Base-by-base conservation (phyloP, 2,329 filamentous ascomycete species). In the Stachybotrys chartarum region DNA sequence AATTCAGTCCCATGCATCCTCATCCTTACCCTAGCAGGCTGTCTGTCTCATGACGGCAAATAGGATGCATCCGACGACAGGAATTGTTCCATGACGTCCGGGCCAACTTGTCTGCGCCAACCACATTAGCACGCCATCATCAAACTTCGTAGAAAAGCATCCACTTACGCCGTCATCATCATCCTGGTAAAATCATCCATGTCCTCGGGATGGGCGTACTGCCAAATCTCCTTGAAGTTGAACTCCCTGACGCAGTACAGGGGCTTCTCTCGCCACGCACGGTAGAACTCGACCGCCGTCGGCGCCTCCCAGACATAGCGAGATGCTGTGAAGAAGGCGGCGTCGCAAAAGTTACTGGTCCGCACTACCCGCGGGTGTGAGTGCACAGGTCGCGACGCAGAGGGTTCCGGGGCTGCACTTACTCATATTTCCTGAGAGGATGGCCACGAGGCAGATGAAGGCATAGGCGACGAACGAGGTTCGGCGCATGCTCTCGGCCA, bases 221-320 rank as follows among this genome's bases (percentile, higher is more conserved):
- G 58, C 68, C 71, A 72, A 16, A 74, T 65, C 0, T 72, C 68
- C 47, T 66, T 61, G 49, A 73, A 72, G 50, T 66, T 62, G 57
- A 72, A 60, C 31, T 70, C 62, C n/a, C 61, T 54, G 45, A 75
- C 66, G 42, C 59, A 57, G 51, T 66, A 75, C 51, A 72, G 66
- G 8, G 72, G 71, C 64, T 72, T 73, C 39, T 71, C 68, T n/a
- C 72, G 69, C 76, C 75, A 78, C 3, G 74, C 70, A 2, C 65
- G 68, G 60, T 67, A 76, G 58, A 78, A 78, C 3, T 72, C 68
- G 18, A 72, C 63, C 1, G 75, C 72, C 5, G 68, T 69, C 32
- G 61, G 56, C 1, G 76, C 74, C 16, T 74, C 67, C 75, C 75
- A 78, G 17, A 78, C 69, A 55, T 75, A 68, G 7, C 65, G 65